phyloP scores from a whole-genome alignment of 2,329 filamentous ascomycete species.

The Zalaria sp. region DNA sequence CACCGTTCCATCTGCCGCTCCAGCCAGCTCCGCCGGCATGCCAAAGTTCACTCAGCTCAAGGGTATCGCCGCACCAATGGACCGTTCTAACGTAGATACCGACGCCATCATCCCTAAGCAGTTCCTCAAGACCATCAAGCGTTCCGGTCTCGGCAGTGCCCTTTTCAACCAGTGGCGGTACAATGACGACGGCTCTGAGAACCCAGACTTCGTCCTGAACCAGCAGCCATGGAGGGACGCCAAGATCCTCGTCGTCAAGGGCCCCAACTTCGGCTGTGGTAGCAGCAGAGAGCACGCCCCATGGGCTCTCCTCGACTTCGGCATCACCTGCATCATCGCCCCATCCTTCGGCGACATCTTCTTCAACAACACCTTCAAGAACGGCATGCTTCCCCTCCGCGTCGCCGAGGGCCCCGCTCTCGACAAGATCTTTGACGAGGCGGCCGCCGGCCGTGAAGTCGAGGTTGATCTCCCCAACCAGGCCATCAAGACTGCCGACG shows the following conservation, averaged over 20 bases:
- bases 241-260: slow-evolving; percentile 86
- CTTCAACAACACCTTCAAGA: slow-evolving; percentile 99
- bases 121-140: slow-evolving; percentile 98
- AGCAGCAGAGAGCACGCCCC: slow-evolving; percentile 88
- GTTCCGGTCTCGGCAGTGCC: slow-evolving; percentile 77
- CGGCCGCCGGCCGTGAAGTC: slow-evolving; percentile 64
- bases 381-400: slow-evolving; percentile 85
- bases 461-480: slow-evolving; percentile 84
- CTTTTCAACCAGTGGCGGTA: slow-evolving; percentile 79
- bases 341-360: slow-evolving; percentile 86
- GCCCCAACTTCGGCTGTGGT: slow-evolving; percentile 90
- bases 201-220: slow-evolving; percentile 78
- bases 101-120: slow-evolving; percentile 99
- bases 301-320: slow-evolving; percentile 93
- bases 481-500: slow-evolving; percentile 60
- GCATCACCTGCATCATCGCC: slow-evolving; percentile 86
- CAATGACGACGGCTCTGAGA: slow-evolving; percentile 53
- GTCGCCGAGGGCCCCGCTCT: slow-evolving; percentile 56
- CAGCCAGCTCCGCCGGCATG: slow-evolving; percentile 47
- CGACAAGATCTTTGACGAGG: slow-evolving; percentile 60
- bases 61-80: slow-evolving; percentile 77
- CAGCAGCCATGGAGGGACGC: slow-evolving; percentile 67
- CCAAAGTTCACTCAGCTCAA: slow-evolving; percentile 73
- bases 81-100: slow-evolving; percentile 89
- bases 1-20: slow-evolving; percentile 35